These are phyloP conservation scores for Tilletia indica DNA, from an alignment of 1,284 basidiomycete species.

Conservation along the genomic window DNA sequence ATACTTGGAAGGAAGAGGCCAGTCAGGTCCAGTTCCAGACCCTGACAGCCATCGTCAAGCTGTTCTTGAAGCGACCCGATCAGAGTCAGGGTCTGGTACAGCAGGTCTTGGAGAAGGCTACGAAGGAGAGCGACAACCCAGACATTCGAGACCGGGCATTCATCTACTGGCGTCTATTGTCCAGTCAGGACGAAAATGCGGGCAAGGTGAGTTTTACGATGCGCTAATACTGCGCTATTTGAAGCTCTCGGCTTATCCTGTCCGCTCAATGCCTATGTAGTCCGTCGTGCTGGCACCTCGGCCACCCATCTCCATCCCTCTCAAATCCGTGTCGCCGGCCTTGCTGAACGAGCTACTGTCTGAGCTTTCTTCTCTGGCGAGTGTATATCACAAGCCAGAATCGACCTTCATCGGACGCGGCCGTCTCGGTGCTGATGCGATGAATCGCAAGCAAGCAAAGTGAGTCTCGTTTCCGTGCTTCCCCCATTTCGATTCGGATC, in stretches of 20 bases:
- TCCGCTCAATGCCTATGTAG: constrained; percentile 57
- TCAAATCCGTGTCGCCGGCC: constrained; percentile 82
- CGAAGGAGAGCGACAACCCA: constrained; percentile 93
- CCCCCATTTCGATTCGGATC: background rate
- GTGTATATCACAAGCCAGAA: constrained; percentile 92
- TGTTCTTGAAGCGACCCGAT: constrained; percentile 82
- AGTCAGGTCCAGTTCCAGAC: constrained; percentile 94
- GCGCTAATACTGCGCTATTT: background rate
- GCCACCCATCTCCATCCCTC: constrained; percentile 87
- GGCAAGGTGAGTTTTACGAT: constrained; percentile 69
- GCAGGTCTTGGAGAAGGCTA: constrained; percentile 83
- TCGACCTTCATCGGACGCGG: constrained; percentile 58
- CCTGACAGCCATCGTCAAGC: constrained; percentile 90
- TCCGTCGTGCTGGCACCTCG: constrained; percentile 84
- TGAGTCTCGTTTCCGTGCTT: too few relatives aligned
- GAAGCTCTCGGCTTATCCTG: background rate
- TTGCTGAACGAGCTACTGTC: constrained; percentile 85
- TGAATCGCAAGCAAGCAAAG: constrained; percentile 17
- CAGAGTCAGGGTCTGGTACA: constrained; percentile 80
- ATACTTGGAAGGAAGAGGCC: constrained; percentile 88
- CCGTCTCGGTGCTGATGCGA: constrained; percentile 46
- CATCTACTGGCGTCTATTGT: constrained; percentile 92
- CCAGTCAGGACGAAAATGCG: constrained; percentile 79
- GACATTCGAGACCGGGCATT: constrained; percentile 95
- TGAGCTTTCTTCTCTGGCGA: constrained; percentile 70